phyloP scores from a whole-genome alignment of 2,329 filamentous ascomycete species.

The Venturia oleaginea region DNA sequence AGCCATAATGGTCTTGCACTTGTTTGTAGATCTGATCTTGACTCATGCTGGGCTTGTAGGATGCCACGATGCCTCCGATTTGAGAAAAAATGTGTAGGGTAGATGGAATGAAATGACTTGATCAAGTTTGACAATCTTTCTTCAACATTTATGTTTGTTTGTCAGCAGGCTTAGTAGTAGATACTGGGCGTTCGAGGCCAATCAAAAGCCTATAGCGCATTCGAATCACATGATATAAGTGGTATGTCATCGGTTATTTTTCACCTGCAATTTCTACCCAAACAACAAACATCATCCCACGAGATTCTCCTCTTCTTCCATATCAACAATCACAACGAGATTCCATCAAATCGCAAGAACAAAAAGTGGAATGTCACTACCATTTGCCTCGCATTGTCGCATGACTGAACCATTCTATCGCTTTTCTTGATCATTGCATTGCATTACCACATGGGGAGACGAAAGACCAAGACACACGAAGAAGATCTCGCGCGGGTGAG shows the following conservation, averaged over 20 bases:
- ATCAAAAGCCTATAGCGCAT: neutral
- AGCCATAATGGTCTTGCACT: slow-evolving; percentile 13
- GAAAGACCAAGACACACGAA: neutral
- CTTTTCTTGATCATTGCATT: neutral
- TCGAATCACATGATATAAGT: neutral
- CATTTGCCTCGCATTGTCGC: neutral
- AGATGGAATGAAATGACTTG: neutral
- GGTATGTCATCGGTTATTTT: neutral
- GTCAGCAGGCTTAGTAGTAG: no score
- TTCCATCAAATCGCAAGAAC: neutral
- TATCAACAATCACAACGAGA: neutral
- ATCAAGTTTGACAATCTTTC: neutral
- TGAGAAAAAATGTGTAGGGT: no score
- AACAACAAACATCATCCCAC: neutral
- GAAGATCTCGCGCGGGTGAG: neutral
- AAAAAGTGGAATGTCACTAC: neutral
- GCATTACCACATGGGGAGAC: neutral
- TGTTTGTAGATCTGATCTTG: slow-evolving; percentile 12
- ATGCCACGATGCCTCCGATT: no score
- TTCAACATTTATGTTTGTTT: neutral
- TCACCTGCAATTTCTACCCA: neutral
- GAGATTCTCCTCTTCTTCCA: neutral
- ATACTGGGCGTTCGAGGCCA: no score
- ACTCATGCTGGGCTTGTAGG: neutral
- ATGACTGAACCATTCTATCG: neutral